Percentiles rank a stretch among this genome's conserved stretches.
Evolutionary conservation across 176 grass and related monocot species (phyloP).

Genomic region (Secale cereale): DNA sequence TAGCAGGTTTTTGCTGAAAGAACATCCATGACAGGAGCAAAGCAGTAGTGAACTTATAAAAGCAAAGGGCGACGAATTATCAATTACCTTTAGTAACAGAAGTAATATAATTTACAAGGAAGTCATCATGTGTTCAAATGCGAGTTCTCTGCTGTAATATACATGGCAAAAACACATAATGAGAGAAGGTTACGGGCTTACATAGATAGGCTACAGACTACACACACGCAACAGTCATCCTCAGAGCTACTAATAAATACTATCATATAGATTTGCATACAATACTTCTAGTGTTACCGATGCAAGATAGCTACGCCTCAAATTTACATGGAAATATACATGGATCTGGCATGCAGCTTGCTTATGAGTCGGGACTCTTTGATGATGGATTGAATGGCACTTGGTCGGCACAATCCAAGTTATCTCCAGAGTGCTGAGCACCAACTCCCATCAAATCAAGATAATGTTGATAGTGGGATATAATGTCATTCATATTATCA

Average conservation of each 20-base stretch:
- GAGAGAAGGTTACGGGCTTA: background rate
- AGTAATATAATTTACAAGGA: constrained; percentile 1
- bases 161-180: constrained; percentile 4
- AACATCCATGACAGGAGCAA: background rate
- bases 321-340: constrained; percentile 2
- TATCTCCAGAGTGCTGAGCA: constrained; percentile 50
- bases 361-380: constrained; percentile 22
- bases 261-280: background rate
- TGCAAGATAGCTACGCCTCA: background rate
- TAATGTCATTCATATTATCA: constrained; percentile 60
- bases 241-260: constrained; percentile 1
- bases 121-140: background rate
- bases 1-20: background rate
- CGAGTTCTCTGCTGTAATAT: constrained; percentile 22
- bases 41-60: background rate
- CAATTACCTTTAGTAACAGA: background rate
- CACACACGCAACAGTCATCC: background rate
- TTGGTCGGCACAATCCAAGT: constrained; percentile 80
- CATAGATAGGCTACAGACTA: constrained; percentile 6
- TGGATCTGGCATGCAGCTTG: background rate
- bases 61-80: background rate
- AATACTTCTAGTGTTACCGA: background rate
- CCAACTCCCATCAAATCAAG: constrained; percentile 80
- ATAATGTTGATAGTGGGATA: constrained; percentile 82
- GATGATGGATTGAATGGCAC: constrained; percentile 64